A percentile compares a stretch with the other conserved stretches of the same genome.
Conservation (phyloP, 805 yeast species). For the Pichia occidentalis region DNA sequence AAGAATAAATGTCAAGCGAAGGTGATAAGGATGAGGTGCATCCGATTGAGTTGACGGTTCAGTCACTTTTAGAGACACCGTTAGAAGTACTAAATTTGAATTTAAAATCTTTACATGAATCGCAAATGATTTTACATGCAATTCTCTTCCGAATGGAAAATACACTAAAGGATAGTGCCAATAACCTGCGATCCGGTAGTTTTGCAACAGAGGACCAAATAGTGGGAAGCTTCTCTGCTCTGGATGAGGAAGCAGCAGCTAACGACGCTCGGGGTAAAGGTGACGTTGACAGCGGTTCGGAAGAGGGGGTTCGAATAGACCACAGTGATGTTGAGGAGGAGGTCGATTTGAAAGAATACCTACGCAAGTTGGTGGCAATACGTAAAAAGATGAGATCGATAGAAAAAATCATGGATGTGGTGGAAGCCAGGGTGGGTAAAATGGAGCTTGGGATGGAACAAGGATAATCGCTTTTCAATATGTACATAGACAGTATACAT, state of each 20-base stretch:
- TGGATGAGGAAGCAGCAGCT: not conserved
- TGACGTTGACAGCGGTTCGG: constrained; percentile 9
- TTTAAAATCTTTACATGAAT: constrained; percentile 47
- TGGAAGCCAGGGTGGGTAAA: constrained; percentile 32
- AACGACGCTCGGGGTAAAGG: not conserved
- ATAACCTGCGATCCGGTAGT: constrained; percentile 8
- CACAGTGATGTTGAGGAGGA: constrained; percentile 14
- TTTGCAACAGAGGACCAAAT: not conserved
- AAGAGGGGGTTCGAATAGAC: constrained; percentile 16
- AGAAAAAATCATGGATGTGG: constrained; percentile 28
- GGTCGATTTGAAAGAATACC: constrained; percentile 16
- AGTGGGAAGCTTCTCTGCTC: no score
- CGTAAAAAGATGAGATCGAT: constrained; percentile 22
- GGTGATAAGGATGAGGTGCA: constrained; percentile 33
- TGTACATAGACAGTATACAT: no score
- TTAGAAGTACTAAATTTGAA: constrained; percentile 45
- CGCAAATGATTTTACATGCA: constrained; percentile 47
- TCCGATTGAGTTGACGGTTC: constrained; percentile 55
- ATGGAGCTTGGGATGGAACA: constrained; percentile 18
- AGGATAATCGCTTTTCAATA: no score
- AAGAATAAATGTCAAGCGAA: no score
- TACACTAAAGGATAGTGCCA: constrained; percentile 23
- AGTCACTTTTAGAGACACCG: constrained; percentile 47
- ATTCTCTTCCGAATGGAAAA: constrained; percentile 37
- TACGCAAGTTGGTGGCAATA: constrained; percentile 22